Evolutionary conservation across 441 rosid genomes (phyloP).

Genomic region (Populus tomentosa): DNA sequence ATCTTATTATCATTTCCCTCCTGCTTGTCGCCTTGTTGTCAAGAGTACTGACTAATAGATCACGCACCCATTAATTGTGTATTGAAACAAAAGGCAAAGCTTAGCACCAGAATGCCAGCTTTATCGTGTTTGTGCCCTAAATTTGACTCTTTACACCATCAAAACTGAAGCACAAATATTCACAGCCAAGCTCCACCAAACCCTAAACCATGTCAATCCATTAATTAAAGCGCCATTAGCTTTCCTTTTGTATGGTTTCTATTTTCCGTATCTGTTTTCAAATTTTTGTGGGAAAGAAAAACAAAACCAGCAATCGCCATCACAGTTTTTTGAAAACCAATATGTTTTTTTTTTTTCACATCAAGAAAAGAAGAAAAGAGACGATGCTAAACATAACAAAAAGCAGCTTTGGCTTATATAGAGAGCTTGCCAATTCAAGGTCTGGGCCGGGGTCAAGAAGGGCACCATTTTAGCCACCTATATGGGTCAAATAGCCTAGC

Average conservation of each 20-base stretch:
- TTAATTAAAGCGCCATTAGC: not conserved
- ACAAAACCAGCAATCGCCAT: not conserved
- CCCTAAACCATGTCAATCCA: not conserved
- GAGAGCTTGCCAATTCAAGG: not conserved
- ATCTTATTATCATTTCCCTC: slow-evolving; percentile 9
- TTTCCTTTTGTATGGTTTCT: not conserved
- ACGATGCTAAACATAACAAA: no score
- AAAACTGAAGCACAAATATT: no score
- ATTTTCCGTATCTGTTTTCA: not conserved
- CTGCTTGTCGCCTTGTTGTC: slow-evolving; percentile 1
- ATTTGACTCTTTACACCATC: no score
- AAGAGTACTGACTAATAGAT: no score
- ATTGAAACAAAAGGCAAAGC: no score
- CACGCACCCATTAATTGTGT: no score
- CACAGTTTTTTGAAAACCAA: not conserved
- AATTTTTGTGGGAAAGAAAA: not conserved
- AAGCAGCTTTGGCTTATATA: no score
- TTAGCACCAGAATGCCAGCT: no score
- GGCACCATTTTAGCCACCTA: no score
- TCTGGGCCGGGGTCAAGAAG: no score
- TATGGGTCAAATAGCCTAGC: no score
- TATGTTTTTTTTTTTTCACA: not conserved
- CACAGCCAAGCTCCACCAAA: not conserved
- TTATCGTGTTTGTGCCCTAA: no score
- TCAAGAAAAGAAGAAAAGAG: not conserved